Evolutionary conservation across 768 basidiomycete genomes (phyloP), one percentile per base, ranked within the genome.

Genomic region (Termitomyces sp.): DNA sequence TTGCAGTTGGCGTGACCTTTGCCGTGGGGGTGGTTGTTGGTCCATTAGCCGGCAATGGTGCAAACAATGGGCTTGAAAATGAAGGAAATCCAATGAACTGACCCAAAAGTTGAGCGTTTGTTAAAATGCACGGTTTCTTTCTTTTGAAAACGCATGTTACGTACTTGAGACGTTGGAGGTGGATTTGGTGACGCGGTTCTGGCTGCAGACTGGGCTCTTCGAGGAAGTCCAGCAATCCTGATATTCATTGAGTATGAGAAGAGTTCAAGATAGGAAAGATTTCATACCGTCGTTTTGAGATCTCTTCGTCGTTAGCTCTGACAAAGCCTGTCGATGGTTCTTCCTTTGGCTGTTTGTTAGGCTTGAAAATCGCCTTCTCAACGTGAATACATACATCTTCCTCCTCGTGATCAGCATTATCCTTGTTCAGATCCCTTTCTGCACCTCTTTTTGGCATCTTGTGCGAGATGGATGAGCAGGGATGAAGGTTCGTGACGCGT

Each of bases 381-480:
- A n/a, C 0, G 20, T 9, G 35, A 24, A 26, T 18, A 47, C 32
- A 50, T 35, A 69, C 75, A 47, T 77, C 75, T 18, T 69, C 73
- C 35, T 66, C 69, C 12, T 72, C 77, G 52, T 84, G 79, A 26
- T 75, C 77, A 20, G 51, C 66, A 28, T 72, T 76, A 58, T 85
- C 86, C 64, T 83, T 89, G 12, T 78, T 76, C 35, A 92, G 66
- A 64, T 92, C 87, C 59, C 72, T 81, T 53, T 91, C 90, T 68
- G 90, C 90, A 56, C 77, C 80, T 68, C 90, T 82, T 72, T 92
- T 92, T 87, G 60, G 42, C 57, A 48, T 58, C 46, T 53, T 14
- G 49, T 13, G 45, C 14, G 24, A 18, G 26, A 16, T 40, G 43
- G 44, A 28, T 35, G 32, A 40, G 48, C 20, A 10, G 13, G 13